phyloP scores from a whole-genome alignment of 1,284 basidiomycete genomes.

The Ceratobasidium sp. region DNA sequence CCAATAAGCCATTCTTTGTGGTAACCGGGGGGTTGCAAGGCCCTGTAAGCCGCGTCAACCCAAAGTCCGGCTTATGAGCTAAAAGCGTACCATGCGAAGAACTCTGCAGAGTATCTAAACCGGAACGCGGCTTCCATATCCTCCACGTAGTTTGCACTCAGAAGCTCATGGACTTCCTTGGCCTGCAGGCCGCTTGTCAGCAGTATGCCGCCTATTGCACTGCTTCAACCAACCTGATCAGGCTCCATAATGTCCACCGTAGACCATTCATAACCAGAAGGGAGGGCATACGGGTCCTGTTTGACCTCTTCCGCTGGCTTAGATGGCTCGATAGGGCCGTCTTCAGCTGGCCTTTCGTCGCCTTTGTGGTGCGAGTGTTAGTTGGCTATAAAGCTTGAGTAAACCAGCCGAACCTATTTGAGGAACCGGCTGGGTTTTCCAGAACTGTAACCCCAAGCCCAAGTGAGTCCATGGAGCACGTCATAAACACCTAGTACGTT shows the following conservation, averaged over 20 bases:
- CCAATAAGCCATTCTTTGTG: slow-evolving; percentile 95
- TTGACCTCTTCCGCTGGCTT: slow-evolving; percentile 82
- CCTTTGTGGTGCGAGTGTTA: slow-evolving; percentile 57
- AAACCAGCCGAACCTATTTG: slow-evolving; percentile 68
- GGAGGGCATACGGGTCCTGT: slow-evolving; percentile 88
- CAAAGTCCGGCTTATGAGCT: not conserved
- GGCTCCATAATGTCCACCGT: slow-evolving; percentile 83
- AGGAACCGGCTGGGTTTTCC: slow-evolving; percentile 95
- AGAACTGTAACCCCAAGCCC: slow-evolving; percentile 70
- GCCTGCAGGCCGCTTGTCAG: slow-evolving; percentile 61
- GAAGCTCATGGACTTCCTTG: slow-evolving; percentile 91
- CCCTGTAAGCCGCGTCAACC: slow-evolving; percentile 66
- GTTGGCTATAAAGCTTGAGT: slow-evolving; percentile 41
- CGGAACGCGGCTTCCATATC: slow-evolving; percentile 96
- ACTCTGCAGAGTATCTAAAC: slow-evolving; percentile 96
- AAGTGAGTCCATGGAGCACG: slow-evolving; percentile 43
- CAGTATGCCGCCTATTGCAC: not conserved
- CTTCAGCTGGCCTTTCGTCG: slow-evolving; percentile 72
- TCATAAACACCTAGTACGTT: slow-evolving; percentile 24
- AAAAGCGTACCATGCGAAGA: slow-evolving; percentile 82
- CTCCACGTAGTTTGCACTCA: slow-evolving; percentile 96
- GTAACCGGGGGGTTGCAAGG: slow-evolving; percentile 93
- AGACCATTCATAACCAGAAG: slow-evolving; percentile 94
- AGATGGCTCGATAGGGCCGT: slow-evolving; percentile 91
- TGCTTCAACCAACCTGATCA: slow-evolving; percentile 65